Evolutionary conservation across 345 rosid species (phyloP), one percentile per base, ranked within the genome.

Genomic region (Physaria fendleri): DNA sequence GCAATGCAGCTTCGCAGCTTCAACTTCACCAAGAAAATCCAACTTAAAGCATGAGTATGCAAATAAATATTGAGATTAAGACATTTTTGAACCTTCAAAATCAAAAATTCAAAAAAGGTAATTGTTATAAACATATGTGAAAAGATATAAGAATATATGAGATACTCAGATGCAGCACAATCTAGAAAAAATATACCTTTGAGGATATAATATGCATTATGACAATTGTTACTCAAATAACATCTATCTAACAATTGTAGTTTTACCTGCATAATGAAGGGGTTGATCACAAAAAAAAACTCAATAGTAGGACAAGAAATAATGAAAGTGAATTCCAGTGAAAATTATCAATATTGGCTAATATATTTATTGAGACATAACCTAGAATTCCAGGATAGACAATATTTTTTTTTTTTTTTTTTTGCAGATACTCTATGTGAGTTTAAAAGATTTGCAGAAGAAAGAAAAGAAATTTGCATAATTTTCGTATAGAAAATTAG

Each of bases 41-140:
- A 92, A 82, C 77, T 86, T 82, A 59, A 82, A 82, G 83, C 98
- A 92, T 45, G 98, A 78, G 54, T 82, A 54, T 2, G 93, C 97
- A 74, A 88, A 84, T 66, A 92, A 68, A 81, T 92, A 92, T 74
- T 93, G 90, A 51, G 93, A 92, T 70, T 77, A 91, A 72, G 82
- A 85, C 85, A 62, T 80, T 71, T 80, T 76, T 22, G 77, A 86
- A 51, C 92, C 96, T 92, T 76, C 70, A 71, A n/a, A n/a, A 45
- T 43, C 45, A 43, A 75, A 52, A 64, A 63, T 6, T 5, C 16
- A 29, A 35, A 17, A 4, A 27, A 60, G n/a, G 9, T 0, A 57
- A 58, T 12, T 6, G 9, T 11, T 16, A 16, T 16, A 39, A 38
- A 18, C 12, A 17, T 14, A 60, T 13, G 23, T 22, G n/a, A n/a